Conservation (phyloP, 2,329 filamentous ascomycete species). For the Claviceps maximensis region DNA sequence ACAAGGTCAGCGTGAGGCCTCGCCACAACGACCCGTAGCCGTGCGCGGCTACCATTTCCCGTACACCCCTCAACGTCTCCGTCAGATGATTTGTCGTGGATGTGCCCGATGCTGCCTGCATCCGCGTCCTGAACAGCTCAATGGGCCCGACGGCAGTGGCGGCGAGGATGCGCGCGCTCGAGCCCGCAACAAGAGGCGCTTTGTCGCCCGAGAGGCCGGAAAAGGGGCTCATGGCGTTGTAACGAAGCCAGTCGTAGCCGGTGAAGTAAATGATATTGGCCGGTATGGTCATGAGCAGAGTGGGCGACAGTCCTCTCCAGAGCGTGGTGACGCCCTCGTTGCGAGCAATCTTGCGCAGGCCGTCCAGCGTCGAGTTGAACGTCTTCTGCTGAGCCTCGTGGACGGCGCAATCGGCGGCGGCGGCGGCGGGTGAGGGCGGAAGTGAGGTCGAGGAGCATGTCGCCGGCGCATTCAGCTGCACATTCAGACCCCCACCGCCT, state of each 20-base stretch:
- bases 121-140: conserved; percentile 84
- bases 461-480: conserved; percentile 17
- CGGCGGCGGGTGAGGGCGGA: no score
- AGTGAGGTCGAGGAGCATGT: conserved; percentile 30
- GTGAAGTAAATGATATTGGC: conserved; percentile 98
- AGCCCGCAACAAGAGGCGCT: conserved; percentile 68
- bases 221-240: conserved; percentile 59
- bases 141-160: conserved; percentile 78
- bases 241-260: conserved; percentile 89
- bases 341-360: conserved; percentile 82
- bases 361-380: conserved; percentile 85
- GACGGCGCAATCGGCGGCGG: conserved; percentile 56
- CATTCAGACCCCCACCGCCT: conserved; percentile 30
- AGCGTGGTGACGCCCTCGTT: conserved; percentile 79
- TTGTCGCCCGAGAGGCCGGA: conserved; percentile 52
- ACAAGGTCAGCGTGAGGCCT: conserved; percentile 78
- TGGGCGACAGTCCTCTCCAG: conserved; percentile 91
- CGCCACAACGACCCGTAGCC: conserved; percentile 82
- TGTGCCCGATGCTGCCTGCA: conserved; percentile 60
- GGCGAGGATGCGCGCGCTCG: conserved; percentile 63
- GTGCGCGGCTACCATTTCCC: conserved; percentile 62
- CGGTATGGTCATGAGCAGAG: conserved; percentile 83
- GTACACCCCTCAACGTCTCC: conserved; percentile 63
- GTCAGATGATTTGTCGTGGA: conserved; percentile 57
- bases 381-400: conserved; percentile 73